Conservation (phyloP, 371 early-diverging fungal genomes). For the Mucor saturninus region DNA sequence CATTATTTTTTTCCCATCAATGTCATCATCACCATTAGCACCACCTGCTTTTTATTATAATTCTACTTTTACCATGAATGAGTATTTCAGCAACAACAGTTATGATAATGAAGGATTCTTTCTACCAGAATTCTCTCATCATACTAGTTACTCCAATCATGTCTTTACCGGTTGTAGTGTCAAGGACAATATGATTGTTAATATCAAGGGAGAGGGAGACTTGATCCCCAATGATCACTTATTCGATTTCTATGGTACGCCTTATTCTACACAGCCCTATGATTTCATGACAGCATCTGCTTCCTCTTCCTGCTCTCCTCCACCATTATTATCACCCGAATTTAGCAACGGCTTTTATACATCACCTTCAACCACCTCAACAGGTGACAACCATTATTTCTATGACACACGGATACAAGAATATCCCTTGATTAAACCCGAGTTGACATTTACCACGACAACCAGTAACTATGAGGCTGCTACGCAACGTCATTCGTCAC, state of each 20-base stretch:
- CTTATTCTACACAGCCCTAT: not conserved
- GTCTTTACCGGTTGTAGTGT: too few species aligned
- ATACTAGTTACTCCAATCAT: too few species aligned
- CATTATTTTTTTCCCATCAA: not conserved
- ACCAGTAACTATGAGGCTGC: not conserved
- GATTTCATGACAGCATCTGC: not conserved
- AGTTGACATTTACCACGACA: not conserved
- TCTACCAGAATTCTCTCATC: too few species aligned
- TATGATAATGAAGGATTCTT: too few species aligned
- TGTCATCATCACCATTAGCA: not conserved
- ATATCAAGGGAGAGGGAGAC: too few species aligned
- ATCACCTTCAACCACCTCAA: too few species aligned
- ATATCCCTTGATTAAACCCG: slow-evolving; percentile 2
- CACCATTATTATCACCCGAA: slow-evolving; percentile 1
- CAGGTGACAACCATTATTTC: not conserved
- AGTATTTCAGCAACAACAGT: not conserved
- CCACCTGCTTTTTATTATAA: not conserved
- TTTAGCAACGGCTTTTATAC: not conserved
- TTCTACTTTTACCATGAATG: not conserved
- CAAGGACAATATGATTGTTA: too few species aligned
- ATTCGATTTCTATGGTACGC: not conserved
- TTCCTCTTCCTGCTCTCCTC: not conserved
- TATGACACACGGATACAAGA: not conserved
- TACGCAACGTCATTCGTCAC: not conserved
- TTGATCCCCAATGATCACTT: not conserved